These are phyloP conservation scores for Fagus crenata DNA, from an alignment of 306 rosid genomes.

Conservation along the genomic window DNA sequence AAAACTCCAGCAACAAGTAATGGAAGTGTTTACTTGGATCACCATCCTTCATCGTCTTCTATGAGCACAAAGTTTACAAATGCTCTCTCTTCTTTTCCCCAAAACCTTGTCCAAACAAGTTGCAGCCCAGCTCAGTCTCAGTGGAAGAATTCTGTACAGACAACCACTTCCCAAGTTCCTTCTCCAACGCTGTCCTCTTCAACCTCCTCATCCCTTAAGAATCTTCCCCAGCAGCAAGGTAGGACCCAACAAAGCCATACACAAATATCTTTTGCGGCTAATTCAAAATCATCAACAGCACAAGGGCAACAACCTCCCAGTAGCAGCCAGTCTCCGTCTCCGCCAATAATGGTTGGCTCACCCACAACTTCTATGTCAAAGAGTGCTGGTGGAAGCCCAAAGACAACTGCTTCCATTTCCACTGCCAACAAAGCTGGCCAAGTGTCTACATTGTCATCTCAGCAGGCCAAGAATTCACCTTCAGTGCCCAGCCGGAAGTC, in stretches of 20 bases:
- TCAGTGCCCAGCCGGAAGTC: conserved; percentile 58
- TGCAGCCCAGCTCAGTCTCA: conserved; percentile 74
- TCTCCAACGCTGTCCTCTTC: conserved; percentile 62
- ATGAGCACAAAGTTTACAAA: conserved; percentile 73
- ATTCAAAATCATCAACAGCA: conserved; percentile 54
- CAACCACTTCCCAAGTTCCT: conserved; percentile 53
- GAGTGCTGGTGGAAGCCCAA: conserved; percentile 88
- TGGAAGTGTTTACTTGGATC: conserved; percentile 68
- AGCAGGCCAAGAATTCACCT: conserved; percentile 64
- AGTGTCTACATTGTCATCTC: conserved; percentile 62
- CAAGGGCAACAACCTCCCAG: conserved; percentile 62
- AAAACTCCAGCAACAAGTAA: conserved; percentile 68
- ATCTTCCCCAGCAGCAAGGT: conserved; percentile 62
- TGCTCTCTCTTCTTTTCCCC: conserved; percentile 65
- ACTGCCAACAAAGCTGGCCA: conserved; percentile 65
- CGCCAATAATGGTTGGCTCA: conserved; percentile 73
- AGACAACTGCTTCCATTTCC: conserved; percentile 61
- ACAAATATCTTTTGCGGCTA: conserved; percentile 85
- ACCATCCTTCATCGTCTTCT: conserved; percentile 62
- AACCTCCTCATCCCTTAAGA: conserved; percentile 59
- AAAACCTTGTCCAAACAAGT: conserved; percentile 67
- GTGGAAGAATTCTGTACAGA: conserved; percentile 77
- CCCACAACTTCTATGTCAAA: conserved; percentile 86
- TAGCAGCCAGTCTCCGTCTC: conserved; percentile 73
- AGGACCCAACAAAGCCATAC: conserved; percentile 69